A percentile compares a stretch with the other conserved stretches of the same genome.
These are phyloP conservation scores for Debaryomyces castellii DNA, from an alignment of 805 yeast genomes.

Conservation along the genomic window DNA sequence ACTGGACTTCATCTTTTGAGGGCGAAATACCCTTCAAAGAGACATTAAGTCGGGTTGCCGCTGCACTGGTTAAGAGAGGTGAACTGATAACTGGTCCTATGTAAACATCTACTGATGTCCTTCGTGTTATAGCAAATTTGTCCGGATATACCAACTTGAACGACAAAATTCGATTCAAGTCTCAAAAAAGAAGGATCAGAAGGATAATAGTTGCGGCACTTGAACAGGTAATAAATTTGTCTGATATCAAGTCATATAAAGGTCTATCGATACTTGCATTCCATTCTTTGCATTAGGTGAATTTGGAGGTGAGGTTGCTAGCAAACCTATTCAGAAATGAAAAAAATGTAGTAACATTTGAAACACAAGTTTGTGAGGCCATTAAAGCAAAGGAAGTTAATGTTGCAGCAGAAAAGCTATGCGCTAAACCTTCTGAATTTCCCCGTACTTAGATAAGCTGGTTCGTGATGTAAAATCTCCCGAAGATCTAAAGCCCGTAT, in stretches of 20 bases:
- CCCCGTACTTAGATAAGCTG: slow-evolving; percentile 9
- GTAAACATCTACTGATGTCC: slow-evolving; percentile 8
- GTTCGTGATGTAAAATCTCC: slow-evolving; percentile 4
- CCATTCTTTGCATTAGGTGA: slow-evolving; percentile 12
- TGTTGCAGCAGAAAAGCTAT: slow-evolving; percentile 2
- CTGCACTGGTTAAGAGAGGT: not conserved
- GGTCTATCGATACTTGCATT: slow-evolving; percentile 9
- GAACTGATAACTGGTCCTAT: slow-evolving; percentile 5
- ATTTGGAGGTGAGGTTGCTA: slow-evolving; percentile 6
- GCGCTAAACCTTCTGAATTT: slow-evolving; percentile 7
- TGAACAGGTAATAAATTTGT: slow-evolving; percentile 8
- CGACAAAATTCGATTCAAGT: slow-evolving; percentile 5
- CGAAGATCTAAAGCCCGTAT: not conserved
- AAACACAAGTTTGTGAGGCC: slow-evolving; percentile 5
- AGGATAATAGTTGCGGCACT: slow-evolving; percentile 4
- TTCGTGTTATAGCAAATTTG: slow-evolving; percentile 9
- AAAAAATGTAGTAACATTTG: slow-evolving; percentile 8
- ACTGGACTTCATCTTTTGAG: slow-evolving; percentile 5
- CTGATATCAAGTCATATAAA: slow-evolving; percentile 8
- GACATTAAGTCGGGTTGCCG: slow-evolving; percentile 7
- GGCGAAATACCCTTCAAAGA: slow-evolving; percentile 9
- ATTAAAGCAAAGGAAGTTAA: slow-evolving; percentile 4
- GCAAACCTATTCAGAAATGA: slow-evolving; percentile 8
- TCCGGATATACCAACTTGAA: slow-evolving; percentile 4
- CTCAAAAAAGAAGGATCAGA: slow-evolving; percentile 6